A percentile compares a stretch with the other conserved stretches of the same genome.
Evolutionary conservation across 257 asterid species (phyloP).

Genomic region (Solanum pinnatisectum): DNA sequence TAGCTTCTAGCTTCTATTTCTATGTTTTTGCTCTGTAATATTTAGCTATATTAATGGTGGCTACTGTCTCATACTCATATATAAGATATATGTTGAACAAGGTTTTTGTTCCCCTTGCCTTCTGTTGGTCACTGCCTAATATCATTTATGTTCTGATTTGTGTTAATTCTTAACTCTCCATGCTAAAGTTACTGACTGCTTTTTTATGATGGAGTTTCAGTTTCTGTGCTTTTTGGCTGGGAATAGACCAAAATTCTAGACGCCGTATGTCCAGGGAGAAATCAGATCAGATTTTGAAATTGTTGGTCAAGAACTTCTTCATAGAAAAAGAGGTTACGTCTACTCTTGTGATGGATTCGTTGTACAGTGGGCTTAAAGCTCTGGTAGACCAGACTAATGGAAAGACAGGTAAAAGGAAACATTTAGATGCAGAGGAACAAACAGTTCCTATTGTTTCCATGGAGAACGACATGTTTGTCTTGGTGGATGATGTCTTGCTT

Average conservation of each 20-base stretch:
- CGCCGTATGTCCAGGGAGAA: conserved; percentile 65
- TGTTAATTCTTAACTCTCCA: not conserved
- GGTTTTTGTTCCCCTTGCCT: not conserved
- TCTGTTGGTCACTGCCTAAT: not conserved
- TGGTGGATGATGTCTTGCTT: conserved; percentile 78
- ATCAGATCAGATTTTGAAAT: conserved; percentile 65
- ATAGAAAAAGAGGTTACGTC: conserved; percentile 91
- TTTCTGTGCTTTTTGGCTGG: conserved; percentile 78
- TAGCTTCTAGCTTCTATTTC: not conserved
- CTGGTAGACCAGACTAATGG: conserved; percentile 65
- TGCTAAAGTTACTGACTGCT: not conserved
- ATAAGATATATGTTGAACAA: not conserved
- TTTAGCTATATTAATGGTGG: not conserved
- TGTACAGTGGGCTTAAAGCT: conserved; percentile 85
- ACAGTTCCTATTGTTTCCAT: conserved; percentile 51
- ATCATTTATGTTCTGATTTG: not conserved
- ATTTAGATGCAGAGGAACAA: conserved; percentile 40
- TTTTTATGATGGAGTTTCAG: conserved; percentile 25
- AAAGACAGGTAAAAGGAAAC: conserved; percentile 47
- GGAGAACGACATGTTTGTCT: conserved; percentile 60
- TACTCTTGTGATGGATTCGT: conserved; percentile 92
- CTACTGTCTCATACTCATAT: not conserved
- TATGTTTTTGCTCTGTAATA: not conserved
- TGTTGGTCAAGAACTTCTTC: conserved; percentile 78
- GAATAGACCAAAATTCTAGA: conserved; percentile 56